Percentiles rank a stretch among this genome's conserved stretches.
These are phyloP conservation scores for Daldinia caldariorum DNA, from an alignment of 495 filamentous ascomycete genomes.

Conservation along the genomic window DNA sequence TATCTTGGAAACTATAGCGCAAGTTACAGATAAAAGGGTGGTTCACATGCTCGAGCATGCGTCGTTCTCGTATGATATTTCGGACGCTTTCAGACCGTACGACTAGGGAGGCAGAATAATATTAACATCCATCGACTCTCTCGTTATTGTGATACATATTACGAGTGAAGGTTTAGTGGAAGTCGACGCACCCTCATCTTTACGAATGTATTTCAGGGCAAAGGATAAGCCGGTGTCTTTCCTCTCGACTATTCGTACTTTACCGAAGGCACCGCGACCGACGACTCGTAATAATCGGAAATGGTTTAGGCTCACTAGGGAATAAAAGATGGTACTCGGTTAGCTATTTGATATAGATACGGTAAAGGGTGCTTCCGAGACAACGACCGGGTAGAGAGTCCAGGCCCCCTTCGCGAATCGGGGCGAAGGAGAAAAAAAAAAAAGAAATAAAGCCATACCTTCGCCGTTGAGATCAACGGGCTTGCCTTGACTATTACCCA, in stretches of 20 bases:
- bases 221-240: conserved; percentile 94
- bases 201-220: conserved; percentile 96
- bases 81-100: conserved; percentile 97
- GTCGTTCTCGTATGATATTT: conserved; percentile 95
- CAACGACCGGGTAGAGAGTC: conserved; percentile 1
- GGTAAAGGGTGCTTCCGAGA: conserved; percentile 12
- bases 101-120: conserved; percentile 62
- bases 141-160: neutral
- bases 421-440: conserved; percentile 34
- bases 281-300: conserved; percentile 95
- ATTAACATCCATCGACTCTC: conserved; percentile 23
- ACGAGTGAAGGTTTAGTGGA: neutral
- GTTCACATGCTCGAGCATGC: conserved; percentile 97
- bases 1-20: conserved; percentile 98
- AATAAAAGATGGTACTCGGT: conserved; percentile 22
- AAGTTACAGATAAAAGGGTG: conserved; percentile 98
- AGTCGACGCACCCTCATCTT: conserved; percentile 86
- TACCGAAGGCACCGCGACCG: conserved; percentile 97
- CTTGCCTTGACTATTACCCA: conserved; percentile 97
- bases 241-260: conserved; percentile 96
- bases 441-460: conserved; percentile 68
- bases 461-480: conserved; percentile 91
- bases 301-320: conserved; percentile 92
- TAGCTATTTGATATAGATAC: neutral
- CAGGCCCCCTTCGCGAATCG: neutral